Base-by-base conservation (phyloP, 164 flowering plant species). In the Liquidambar formosana region DNA sequence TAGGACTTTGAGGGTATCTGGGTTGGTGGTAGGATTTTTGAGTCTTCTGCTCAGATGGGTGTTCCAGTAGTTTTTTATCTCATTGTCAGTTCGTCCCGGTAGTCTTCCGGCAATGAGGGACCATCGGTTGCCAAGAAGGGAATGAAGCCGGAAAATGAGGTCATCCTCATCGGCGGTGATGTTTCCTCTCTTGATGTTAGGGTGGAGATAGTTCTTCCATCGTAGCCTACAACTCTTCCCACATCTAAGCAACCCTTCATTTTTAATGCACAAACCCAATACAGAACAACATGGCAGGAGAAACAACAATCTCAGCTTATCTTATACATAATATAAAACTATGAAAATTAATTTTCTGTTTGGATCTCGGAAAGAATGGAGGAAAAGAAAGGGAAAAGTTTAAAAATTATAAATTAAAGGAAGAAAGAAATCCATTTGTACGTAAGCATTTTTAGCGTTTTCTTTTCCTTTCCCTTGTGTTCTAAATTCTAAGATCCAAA, bases 101-200 rank as follows among this genome's bases (percentile, higher is more conserved):
- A 73, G 43, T 21, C 77, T 63, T 38, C 71, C 66, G 0, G 77
- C 77, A 27, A 74, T 74, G 51, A 74, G 69, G 10, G 73, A 68
- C 77, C 77, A 74, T 1, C 72, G 77, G 48, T 74, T 69, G 45
- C 77, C 77, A 4, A 74, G 64, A 22, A 74, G 69, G 15, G 77
- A 45, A 38, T 68, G 77, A 18, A 67, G 68, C 45, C 73, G 61
- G 8, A 67, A 13, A 4, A 74, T 74, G 2, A 74, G 64, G 44
- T 74, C 72, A 0, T 74, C 77, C 27, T 74, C 72, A 15, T 74
- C 77, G 16, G 69, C 26, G 8, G 59, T 69, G 51, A 74, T 63
- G 69, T 74, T 74, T 27, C 73, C 77, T 47, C 73, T 44, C 59
- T 64, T 69, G 45, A 64, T 74, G 25, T 64, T 68, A 0, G 76